Conservation (phyloP, 768 basidiomycete species). For the Clavulina sp. region DNA sequence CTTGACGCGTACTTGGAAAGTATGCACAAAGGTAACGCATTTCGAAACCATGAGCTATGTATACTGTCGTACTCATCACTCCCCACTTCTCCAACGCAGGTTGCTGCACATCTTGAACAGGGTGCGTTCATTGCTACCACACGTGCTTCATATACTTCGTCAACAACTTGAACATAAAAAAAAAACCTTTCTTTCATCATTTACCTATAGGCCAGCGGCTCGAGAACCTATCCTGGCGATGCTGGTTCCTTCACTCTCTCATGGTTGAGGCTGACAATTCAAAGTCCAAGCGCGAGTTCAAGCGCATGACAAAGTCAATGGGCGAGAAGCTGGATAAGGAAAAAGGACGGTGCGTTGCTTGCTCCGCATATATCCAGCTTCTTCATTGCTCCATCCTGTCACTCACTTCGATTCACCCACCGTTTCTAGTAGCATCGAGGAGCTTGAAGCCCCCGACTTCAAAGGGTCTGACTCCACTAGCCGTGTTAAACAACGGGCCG, state of each 20-base stretch:
- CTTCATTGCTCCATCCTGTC: background rate
- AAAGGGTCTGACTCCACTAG: slow-evolving; percentile 64
- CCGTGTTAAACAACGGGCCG: slow-evolving; percentile 62
- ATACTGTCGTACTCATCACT: background rate
- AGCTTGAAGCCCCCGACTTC: slow-evolving; percentile 70
- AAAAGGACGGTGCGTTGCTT: slow-evolving; percentile 56
- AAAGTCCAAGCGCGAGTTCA: slow-evolving; percentile 76
- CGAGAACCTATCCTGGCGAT: slow-evolving; percentile 82
- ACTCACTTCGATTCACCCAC: background rate
- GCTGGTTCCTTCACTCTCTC: slow-evolving; percentile 83
- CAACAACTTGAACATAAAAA: background rate
- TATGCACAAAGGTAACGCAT: slow-evolving; percentile 17
- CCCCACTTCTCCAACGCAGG: slow-evolving; percentile 18
- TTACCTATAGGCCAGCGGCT: slow-evolving; percentile 46
- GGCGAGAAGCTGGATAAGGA: slow-evolving; percentile 86
- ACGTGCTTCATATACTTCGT: background rate
- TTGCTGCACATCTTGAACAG: slow-evolving; percentile 67
- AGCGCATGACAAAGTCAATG: slow-evolving; percentile 76
- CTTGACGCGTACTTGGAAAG: slow-evolving; percentile 85
- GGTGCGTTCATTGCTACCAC: background rate
- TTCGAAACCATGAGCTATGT: background rate
- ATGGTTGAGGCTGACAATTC: slow-evolving; percentile 87
- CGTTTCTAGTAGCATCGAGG: slow-evolving; percentile 52
- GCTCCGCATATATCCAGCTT: background rate
- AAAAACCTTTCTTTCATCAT: background rate